Percentiles rank a stretch among this genome's conserved stretches.
These are phyloP conservation scores for Cynanchum wilfordii DNA, from an alignment of 257 asterid species.

Conservation along the genomic window DNA sequence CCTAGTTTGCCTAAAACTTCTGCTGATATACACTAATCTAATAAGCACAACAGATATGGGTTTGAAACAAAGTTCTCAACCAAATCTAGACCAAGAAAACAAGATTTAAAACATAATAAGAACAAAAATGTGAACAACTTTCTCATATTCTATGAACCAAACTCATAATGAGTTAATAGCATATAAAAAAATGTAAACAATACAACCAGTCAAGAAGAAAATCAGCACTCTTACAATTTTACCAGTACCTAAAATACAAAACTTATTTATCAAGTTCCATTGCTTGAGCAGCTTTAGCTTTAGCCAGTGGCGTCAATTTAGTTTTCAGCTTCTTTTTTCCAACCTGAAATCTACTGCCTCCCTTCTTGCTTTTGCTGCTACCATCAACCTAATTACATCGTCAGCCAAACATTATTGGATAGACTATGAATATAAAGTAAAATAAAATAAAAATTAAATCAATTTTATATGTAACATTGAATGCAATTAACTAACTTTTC, in stretches of 20 bases:
- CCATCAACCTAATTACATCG: slow-evolving; percentile 71
- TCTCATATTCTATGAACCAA: neutral
- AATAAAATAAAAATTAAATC: neutral
- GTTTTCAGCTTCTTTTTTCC: slow-evolving; percentile 94
- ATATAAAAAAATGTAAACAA: neutral
- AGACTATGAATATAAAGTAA: neutral
- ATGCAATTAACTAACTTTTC: neutral
- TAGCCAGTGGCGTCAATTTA: slow-evolving; percentile 74
- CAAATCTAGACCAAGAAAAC: neutral
- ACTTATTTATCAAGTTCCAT: slow-evolving; percentile 85
- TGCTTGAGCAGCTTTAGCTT: slow-evolving; percentile 98
- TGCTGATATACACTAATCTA: too few species aligned
- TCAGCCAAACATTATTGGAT: slow-evolving; percentile 15
- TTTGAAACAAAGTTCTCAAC: neutral
- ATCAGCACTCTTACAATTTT: neutral
- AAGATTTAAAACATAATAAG: neutral
- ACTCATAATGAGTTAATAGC: neutral
- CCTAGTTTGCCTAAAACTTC: too few species aligned
- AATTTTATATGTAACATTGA: neutral
- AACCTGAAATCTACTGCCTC: slow-evolving; percentile 71
- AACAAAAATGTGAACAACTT: neutral
- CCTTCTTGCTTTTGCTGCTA: slow-evolving; percentile 63
- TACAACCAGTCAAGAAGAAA: neutral
- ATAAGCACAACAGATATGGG: too few species aligned
- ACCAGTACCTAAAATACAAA: neutral